Evolutionary conservation across 2,329 filamentous ascomycete genomes (phyloP).

Genomic region (Calycina marina): DNA sequence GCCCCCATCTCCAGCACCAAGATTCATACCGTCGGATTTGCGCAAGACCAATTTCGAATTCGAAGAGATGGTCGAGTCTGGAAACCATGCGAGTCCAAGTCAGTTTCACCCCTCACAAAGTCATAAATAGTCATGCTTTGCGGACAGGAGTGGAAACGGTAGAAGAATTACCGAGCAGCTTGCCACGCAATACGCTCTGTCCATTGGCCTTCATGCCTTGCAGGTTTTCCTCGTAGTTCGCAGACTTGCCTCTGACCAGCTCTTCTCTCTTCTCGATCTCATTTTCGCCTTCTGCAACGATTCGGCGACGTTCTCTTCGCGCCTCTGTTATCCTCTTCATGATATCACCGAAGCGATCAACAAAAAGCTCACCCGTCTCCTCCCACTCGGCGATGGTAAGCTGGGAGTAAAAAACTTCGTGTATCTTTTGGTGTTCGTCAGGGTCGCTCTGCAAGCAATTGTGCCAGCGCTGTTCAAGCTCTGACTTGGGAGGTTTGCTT

Average conservation of each 20-base stretch:
- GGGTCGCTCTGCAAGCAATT: background rate
- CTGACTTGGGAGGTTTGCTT: too few relatives aligned
- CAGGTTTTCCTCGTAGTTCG: conserved; percentile 12
- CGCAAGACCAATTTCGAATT: background rate
- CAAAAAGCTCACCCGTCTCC: conserved; percentile 19
- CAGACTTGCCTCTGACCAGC: conserved; percentile 13
- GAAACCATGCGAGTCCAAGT: background rate
- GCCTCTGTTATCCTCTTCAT: conserved; percentile 14
- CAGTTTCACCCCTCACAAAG: background rate
- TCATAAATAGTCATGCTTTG: background rate
- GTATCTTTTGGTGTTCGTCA: too few relatives aligned
- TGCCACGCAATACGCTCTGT: conserved; percentile 5
- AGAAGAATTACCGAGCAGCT: conserved; percentile 1
- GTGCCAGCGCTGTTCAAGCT: background rate
- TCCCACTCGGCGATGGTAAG: conserved; percentile 21
- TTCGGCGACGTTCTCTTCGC: conserved; percentile 14
- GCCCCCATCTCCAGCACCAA: background rate
- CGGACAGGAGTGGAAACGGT: conserved; percentile 1
- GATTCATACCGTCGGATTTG: background rate
- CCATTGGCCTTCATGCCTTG: conserved; percentile 15
- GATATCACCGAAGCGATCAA: conserved; percentile 14
- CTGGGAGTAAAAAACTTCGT: conserved; percentile 11
- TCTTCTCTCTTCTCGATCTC: conserved; percentile 17
- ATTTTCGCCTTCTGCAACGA: conserved; percentile 14
- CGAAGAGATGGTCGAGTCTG: background rate